A percentile compares a stretch with the other conserved stretches of the same genome.
phyloP scores from a whole-genome alignment of 495 filamentous ascomycete species.

The Hypoxylon intermedium region DNA sequence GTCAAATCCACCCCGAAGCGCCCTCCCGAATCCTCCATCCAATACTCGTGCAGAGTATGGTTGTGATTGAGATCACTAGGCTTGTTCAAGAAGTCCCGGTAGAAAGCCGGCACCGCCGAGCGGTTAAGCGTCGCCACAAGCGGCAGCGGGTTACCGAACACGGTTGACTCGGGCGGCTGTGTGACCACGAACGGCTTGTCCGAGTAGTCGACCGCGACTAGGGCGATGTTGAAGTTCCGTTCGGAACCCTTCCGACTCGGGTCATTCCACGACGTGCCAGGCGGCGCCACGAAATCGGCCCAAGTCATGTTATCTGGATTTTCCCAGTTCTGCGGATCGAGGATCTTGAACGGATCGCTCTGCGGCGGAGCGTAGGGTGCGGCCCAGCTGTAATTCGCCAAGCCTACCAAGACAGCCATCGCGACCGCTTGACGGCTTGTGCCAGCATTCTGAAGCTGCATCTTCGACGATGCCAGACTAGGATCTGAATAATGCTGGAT shows the following conservation, averaged over 20 bases:
- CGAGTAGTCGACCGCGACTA: conserved; percentile 51
- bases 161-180: conserved; percentile 42
- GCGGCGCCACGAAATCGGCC: conserved; percentile 46
- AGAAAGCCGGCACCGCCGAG: conserved; percentile 49
- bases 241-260: conserved; percentile 41
- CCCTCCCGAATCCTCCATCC: conserved; percentile 54
- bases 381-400: conserved; percentile 17
- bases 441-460: conserved; percentile 24
- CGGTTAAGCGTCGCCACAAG: conserved; percentile 39
- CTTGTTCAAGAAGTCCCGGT: conserved; percentile 49
- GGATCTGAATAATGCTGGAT: background rate
- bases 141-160: conserved; percentile 50
- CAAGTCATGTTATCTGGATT: conserved; percentile 56
- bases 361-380: conserved; percentile 29
- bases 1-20: conserved; percentile 54
- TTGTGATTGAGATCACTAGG: conserved; percentile 49
- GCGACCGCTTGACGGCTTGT: conserved; percentile 26
- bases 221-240: conserved; percentile 52
- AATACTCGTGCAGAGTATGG: conserved; percentile 55
- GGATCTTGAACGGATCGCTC: conserved; percentile 45
- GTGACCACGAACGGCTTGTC: conserved; percentile 51
- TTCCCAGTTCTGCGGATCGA: conserved; percentile 50
- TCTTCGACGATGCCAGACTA: conserved; percentile 6
- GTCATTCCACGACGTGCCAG: conserved; percentile 47
- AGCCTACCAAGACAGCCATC: conserved; percentile 27